These are phyloP conservation scores for Pulveroboletus sp. DNA, from an alignment of 768 basidiomycete genomes.

Conservation along the genomic window DNA sequence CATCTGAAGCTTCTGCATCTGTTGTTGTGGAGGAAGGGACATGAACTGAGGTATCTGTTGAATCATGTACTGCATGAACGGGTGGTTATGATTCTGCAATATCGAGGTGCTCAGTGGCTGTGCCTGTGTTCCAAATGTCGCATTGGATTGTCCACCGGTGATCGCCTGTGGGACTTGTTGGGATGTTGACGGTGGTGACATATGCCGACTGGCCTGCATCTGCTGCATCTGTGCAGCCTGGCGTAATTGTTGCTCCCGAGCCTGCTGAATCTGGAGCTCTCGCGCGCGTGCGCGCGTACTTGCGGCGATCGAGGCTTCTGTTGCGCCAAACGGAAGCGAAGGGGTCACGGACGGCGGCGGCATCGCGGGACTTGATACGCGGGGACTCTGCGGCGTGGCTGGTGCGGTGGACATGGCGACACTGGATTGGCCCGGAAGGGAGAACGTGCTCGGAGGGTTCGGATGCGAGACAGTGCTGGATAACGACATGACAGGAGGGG, in stretches of 20 bases:
- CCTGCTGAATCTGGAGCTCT: slow-evolving; percentile 35
- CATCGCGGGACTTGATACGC: slow-evolving; percentile 30
- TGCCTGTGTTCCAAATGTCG: slow-evolving; percentile 27
- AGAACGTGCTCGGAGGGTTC: slow-evolving; percentile 21
- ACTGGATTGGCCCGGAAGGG: slow-evolving; percentile 16
- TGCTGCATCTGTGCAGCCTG: slow-evolving; percentile 33
- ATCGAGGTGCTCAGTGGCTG: slow-evolving; percentile 42
- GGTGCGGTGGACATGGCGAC: slow-evolving; percentile 13
- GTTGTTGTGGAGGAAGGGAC: slow-evolving; percentile 44
- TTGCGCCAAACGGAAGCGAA: slow-evolving; percentile 28
- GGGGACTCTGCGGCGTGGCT: slow-evolving; percentile 29
- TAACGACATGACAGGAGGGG: slow-evolving; percentile 18
- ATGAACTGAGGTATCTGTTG: slow-evolving; percentile 51
- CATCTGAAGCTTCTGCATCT: slow-evolving; percentile 55
- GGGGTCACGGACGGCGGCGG: slow-evolving; percentile 25
- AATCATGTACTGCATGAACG: slow-evolving; percentile 53
- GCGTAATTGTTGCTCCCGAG: slow-evolving; percentile 31
- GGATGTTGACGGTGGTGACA: slow-evolving; percentile 38
- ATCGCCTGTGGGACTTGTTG: slow-evolving; percentile 18
- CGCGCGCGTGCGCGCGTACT: slow-evolving; percentile 31
- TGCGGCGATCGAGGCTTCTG: slow-evolving; percentile 34
- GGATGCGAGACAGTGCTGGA: slow-evolving; percentile 14
- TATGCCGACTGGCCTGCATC: slow-evolving; percentile 34
- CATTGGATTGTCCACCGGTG: slow-evolving; percentile 16
- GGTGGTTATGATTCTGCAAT: slow-evolving; percentile 53